A percentile compares a stretch with the other conserved stretches of the same genome.
phyloP scores from a whole-genome alignment of 1,284 basidiomycete species.

The Microbotryum scabiosae region DNA sequence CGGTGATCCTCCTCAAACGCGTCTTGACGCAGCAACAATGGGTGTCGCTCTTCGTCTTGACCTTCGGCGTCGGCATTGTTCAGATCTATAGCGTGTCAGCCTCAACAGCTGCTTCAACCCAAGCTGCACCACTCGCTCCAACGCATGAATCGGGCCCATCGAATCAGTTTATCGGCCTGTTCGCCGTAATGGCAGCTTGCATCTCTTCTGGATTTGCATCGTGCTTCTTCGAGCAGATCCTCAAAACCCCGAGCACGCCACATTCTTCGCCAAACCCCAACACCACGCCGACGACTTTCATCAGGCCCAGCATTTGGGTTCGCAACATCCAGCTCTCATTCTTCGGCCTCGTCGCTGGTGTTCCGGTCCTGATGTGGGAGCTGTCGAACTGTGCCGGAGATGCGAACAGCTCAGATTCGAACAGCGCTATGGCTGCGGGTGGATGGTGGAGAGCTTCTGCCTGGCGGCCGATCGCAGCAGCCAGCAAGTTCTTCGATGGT shows the following conservation, averaged over 20 bases:
- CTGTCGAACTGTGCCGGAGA: slow-evolving; percentile 9
- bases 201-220: slow-evolving; percentile 41
- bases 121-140: not conserved
- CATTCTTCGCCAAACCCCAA: not conserved
- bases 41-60: slow-evolving; percentile 38
- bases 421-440: not conserved
- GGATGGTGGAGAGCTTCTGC: slow-evolving; percentile 1
- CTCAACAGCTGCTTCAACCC: not conserved
- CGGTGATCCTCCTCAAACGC: slow-evolving; percentile 39
- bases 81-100: slow-evolving; percentile 32
- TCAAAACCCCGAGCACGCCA: slow-evolving; percentile 33
- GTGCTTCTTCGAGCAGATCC: slow-evolving; percentile 39
- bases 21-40: slow-evolving; percentile 38
- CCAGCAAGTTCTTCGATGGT: slow-evolving; percentile 31
- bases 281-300: not conserved
- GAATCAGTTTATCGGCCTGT: slow-evolving; percentile 37
- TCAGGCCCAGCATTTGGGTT: slow-evolving; percentile 36
- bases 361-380: slow-evolving; percentile 32
- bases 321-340: slow-evolving; percentile 41
- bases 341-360: slow-evolving; percentile 36
- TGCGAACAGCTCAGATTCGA: too few species aligned
- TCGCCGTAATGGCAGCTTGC: slow-evolving; percentile 39
- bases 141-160: slow-evolving; percentile 10
- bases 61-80: slow-evolving; percentile 40
- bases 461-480: not conserved